Evolutionary conservation across 352 stramenopile species (phyloP).

Genomic region (Phytopythium chamaehyphon): DNA sequence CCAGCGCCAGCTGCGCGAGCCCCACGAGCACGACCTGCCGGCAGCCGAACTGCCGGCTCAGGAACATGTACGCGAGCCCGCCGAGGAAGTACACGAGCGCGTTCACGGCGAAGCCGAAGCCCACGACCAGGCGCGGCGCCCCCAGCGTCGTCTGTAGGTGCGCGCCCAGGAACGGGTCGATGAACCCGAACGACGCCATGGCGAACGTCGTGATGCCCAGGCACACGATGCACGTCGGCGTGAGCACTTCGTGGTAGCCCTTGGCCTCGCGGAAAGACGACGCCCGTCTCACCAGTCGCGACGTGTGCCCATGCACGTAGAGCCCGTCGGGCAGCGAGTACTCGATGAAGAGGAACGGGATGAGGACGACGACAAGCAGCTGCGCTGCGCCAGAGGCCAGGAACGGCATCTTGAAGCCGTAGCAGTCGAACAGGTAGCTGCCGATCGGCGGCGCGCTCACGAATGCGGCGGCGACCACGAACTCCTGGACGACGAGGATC

Average conservation of each 20-base stretch:
- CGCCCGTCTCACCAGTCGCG: slow-evolving; percentile 12
- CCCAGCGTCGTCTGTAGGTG: slow-evolving; percentile 59
- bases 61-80: slow-evolving; percentile 47
- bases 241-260: slow-evolving; percentile 47
- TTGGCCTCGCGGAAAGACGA: slow-evolving; percentile 30
- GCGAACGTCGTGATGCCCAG: slow-evolving; percentile 45
- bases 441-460: slow-evolving; percentile 53
- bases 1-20: slow-evolving; percentile 34
- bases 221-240: slow-evolving; percentile 44
- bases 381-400: slow-evolving; percentile 52
- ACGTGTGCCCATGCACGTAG: slow-evolving; percentile 20
- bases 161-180: slow-evolving; percentile 59
- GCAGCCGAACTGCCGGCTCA: slow-evolving; percentile 54
- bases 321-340: slow-evolving; percentile 66
- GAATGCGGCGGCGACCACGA: slow-evolving; percentile 64
- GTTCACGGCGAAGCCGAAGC: slow-evolving; percentile 57
- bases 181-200: slow-evolving; percentile 73
- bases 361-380: slow-evolving; percentile 53
- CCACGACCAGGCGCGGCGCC: slow-evolving; percentile 44
- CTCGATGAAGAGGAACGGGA: slow-evolving; percentile 73
- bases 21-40: slow-evolving; percentile 66
- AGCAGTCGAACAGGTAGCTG: slow-evolving; percentile 48
- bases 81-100: slow-evolving; percentile 68
- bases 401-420: slow-evolving; percentile 59
- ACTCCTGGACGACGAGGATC: slow-evolving; percentile 57